Evolutionary conservation across 2,329 filamentous ascomycete species (phyloP), one percentile per base, ranked within the genome.

Genomic region (Fusarium oligoseptatum): DNA sequence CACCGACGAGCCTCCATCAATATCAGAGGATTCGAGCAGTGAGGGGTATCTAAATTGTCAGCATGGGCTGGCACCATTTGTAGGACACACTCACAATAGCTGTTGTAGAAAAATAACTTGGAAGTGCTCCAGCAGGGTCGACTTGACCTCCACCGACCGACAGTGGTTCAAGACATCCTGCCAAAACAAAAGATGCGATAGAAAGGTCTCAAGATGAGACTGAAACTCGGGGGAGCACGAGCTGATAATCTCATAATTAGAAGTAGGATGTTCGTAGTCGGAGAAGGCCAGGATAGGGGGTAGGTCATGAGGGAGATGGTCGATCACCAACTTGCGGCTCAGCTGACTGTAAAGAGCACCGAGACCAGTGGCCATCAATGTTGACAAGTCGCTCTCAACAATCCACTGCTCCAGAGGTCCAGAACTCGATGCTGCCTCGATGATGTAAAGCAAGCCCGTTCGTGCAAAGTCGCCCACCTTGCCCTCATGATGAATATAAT

Each of bases 91-190:
- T 80, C 84, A 98, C 91, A 99, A 85, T 78, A 99, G 86, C 82
- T 99, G 97, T 82, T 98, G 95, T 62, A 99, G 86, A 82, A 99
- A 99, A 37, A 99, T 91, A 76, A 98, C 93, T 81, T 98, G 95
- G 80, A 99, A 99, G 83, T 99, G 97, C 81, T 99, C 97, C 36
- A 99, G 88, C 60, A 99, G 86, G 1, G 95, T 98, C 75, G 94
- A 94, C 81, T 96, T 97, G 76, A 99, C 95, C 80, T 98, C 96
- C 1, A 92, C 88, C 4, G 96, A 98, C 78, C 92, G 92, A 85
- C 97, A 99, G 83, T 98, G 96, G 81, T 98, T 97, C 70, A 99
- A 87, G 37, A 98, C 95, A 82, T 99, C 97, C 84, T 99, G 97
- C 97, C 97, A 99, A 81, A 99, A 99, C 7, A 97, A 87, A 58